Base-by-base conservation (phyloP, 1,139 yeast genomes). In the Hyphopichia wangnamkhiaoensis region DNA sequence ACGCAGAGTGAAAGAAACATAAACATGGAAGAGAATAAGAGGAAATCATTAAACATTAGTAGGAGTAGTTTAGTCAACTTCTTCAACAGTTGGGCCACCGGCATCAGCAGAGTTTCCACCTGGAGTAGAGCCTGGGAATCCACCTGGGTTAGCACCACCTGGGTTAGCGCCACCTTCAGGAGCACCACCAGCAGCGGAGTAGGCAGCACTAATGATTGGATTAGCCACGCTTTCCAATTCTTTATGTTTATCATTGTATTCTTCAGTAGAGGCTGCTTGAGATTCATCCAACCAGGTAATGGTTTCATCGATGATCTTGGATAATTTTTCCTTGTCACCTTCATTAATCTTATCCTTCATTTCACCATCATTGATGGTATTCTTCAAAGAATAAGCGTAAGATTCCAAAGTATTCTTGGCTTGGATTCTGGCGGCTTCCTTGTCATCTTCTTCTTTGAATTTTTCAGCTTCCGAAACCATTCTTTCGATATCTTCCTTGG, bases 331-430 rank as follows among this genome's bases (percentile, higher is more conserved):
- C 54, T 65, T 73, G 54, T 75, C 79, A 29, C 56, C 69, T 17
- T 51, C 66, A 21, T 49, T 55, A 49, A 76, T 73, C 68, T 76
- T 76, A 50, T 71, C 76, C 61, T 74, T 76, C 58, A 75, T 61
- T 47, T 71, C 71, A 43, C 74, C 75, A 48, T 73, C 78, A 48
- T 57, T 60, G 33, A 69, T 57, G 31, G 71, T 58, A 71, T 84
- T 87, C 74, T 82, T 86, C 61, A 91, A 77, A 31, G 83, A 77
- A 68, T 84, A 88, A 48, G 95, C 93, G 65, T 88, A 90, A 64
- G 89, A 84, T 73, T 91, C 97, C 56, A 91, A 79, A 39, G 79
- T 78, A 71, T 89, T 90, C 76, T 90, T 87, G 48, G 95, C 80
- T 54, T 58, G 58, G 47, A 58, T 56, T 62, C 71, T 65, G 28